phyloP scores from a whole-genome alignment of 805 yeast genomes.

The Suhomyces sp. region DNA sequence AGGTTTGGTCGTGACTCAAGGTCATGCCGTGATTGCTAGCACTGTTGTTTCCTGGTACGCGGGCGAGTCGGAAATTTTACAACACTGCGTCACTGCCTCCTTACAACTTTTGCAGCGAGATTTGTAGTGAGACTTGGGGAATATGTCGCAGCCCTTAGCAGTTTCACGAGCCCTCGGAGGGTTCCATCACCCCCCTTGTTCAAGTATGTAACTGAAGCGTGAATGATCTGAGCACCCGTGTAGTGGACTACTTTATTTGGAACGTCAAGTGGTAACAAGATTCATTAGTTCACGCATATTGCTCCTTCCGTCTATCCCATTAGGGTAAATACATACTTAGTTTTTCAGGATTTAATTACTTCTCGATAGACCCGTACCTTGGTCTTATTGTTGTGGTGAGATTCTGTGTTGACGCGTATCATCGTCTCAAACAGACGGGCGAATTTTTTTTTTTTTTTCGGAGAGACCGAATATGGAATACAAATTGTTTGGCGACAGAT shows the following conservation, averaged over 20 bases:
- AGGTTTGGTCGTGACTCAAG: neutral
- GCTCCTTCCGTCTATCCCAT: neutral
- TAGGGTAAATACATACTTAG: neutral
- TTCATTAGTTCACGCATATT: neutral
- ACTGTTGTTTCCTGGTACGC: neutral
- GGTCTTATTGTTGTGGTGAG: neutral
- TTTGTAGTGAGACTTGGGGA: neutral
- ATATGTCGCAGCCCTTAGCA: neutral
- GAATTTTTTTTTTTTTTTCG: neutral
- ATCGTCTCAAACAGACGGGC: neutral
- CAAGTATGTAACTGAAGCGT: neutral
- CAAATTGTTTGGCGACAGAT: neutral
- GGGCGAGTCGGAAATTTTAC: neutral
- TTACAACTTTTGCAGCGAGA: neutral
- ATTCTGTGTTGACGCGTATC: slow-evolving; percentile 3
- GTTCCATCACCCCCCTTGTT: neutral
- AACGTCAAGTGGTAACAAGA: neutral
- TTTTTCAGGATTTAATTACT: neutral
- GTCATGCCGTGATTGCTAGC: neutral
- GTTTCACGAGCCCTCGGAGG: neutral
- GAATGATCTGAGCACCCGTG: neutral
- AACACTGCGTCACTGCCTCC: neutral
- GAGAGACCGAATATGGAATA: neutral
- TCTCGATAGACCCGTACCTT: neutral
- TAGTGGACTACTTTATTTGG: neutral